Base-by-base conservation (phyloP, 805 yeast genomes). In the Jamesozyma gamospora region DNA sequence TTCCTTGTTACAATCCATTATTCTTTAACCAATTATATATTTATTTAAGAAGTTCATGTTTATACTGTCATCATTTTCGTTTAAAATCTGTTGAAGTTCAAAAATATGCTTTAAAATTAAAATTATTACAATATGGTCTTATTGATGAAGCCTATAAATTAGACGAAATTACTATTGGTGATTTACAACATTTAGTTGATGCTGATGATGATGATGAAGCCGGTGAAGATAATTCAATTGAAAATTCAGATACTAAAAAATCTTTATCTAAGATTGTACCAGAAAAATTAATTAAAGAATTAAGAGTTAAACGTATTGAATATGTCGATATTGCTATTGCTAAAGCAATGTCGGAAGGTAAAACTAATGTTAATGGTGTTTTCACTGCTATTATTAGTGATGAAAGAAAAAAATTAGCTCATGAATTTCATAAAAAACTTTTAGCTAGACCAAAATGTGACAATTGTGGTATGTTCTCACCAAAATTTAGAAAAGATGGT, bases 391-490 rank as follows among this genome's bases (percentile, higher is more conserved):
- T 90, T 16, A 83, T 88, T 28, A 75, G 75, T 24, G 95, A 87
- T 53, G 95, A 85, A 63, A 78, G 99, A 65, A 87, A 90, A 59
- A 59, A 58, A 10, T 63, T 77, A 41, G 70, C 86, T 47, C 80
- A 77, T 42, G 86, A 80, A 28, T 81, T 88, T 53, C 84, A 87
- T 68, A 75, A 74, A 52, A 74, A 74, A 51, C 62, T 88, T 36
- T 65, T 84, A 46, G 62, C 82, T 35, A 77, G 96, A 62, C 79
- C 87, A 41, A 83, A 79, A 62, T 92, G 99, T 74, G 95, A 85
- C 54, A 87, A 88, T 64, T 92, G 99, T 73, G 85, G 87, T 33
- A 84, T 88, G 95, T 84, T 70, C 62, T 86, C 96, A 34, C 97
- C 99, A 40, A 70, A 81, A 28, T 90, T 81, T 69, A 78, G 98